Conservation (phyloP, 805 yeast genomes). For the Schizosaccharomyces cryophilus region DNA sequence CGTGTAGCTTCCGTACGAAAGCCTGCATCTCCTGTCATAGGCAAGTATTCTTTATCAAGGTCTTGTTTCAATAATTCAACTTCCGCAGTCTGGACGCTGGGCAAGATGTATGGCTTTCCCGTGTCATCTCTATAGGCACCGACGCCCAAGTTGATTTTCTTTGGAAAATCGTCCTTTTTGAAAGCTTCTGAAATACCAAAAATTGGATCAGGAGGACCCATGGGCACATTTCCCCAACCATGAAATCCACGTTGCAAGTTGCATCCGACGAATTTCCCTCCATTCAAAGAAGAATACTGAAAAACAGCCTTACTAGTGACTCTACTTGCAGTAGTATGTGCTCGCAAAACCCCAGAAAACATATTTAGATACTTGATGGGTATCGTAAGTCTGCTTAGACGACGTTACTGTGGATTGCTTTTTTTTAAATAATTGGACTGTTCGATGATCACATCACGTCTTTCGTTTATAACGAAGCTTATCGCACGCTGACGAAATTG, state of each 20-base stretch:
- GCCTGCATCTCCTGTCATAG: slow-evolving; percentile 52
- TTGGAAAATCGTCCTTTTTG: slow-evolving; percentile 15
- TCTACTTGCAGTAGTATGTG: too few relatives aligned
- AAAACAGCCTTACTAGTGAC: too few relatives aligned
- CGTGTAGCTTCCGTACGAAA: slow-evolving; percentile 44
- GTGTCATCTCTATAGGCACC: slow-evolving; percentile 52
- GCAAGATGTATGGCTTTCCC: slow-evolving; percentile 50
- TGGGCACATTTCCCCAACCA: slow-evolving; percentile 7
- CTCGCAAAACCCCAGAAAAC: too few relatives aligned
- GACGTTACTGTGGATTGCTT: too few relatives aligned
- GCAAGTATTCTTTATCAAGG: slow-evolving; percentile 63
- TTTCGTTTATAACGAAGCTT: too few relatives aligned
- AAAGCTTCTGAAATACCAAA: slow-evolving; percentile 12
- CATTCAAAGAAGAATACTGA: background rate
- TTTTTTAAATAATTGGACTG: too few relatives aligned
- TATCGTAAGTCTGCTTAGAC: too few relatives aligned
- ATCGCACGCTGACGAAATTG: too few relatives aligned
- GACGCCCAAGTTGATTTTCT: slow-evolving; percentile 65
- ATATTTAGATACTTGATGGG: too few relatives aligned
- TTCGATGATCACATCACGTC: too few relatives aligned
- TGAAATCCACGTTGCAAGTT: background rate
- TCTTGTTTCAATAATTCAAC: slow-evolving; percentile 22
- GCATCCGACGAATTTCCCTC: background rate
- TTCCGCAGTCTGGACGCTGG: slow-evolving; percentile 44
- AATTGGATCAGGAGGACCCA: slow-evolving; percentile 12